Evolutionary conservation across 148 eudicot genomes (phyloP), one percentile per base, ranked within the genome.

Genomic region (Nepenthes mirabilis): DNA sequence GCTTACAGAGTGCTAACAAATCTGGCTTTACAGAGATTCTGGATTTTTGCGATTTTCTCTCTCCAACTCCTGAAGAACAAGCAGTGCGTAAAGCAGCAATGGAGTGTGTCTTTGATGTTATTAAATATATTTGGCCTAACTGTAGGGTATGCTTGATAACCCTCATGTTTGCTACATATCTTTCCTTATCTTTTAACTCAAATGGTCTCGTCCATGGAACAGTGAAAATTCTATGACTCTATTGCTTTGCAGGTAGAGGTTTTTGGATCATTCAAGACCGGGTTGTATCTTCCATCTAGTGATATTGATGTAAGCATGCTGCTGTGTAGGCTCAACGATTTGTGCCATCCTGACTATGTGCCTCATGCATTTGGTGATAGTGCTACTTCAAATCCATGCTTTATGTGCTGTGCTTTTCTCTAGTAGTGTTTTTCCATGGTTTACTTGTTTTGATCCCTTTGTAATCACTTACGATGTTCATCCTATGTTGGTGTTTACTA

Each of bases 251-350:
- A 91, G 98, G 88, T 79, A 33, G 96, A 88, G 75, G 91, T 91
- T 70, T 91, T 91, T 52, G 98, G 98, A 37, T 91, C 98, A 1
- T 91, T 85, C 76, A 86, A 74, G 80, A 91, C 98, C n/a, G 98
- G 98, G 52, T 83, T 91, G 52, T 91, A 85, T 78, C 90, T 91
- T 67, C 98, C 98, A 53, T 82, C 86, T 48, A 91, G 98, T 68
- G 98, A 91, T 70, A 74, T 91, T 66, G 98, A 93, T 83, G 98
- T 93, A 83, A 80, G 85, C 67, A 35, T 62, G 49, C 37, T 58
- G 53, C 68, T 61, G 65, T 50, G 33, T 58, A 36, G 32, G 36
- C 55, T 33, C 37, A 36, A 0, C 43, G 49, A 35, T 60, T 55
- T 14, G 55, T 58, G 9, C 6, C 37, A 52, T n/a, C 55, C 11